Base-by-base conservation (phyloP, 177 flowering plant genomes). In the Telopea speciosissima region DNA sequence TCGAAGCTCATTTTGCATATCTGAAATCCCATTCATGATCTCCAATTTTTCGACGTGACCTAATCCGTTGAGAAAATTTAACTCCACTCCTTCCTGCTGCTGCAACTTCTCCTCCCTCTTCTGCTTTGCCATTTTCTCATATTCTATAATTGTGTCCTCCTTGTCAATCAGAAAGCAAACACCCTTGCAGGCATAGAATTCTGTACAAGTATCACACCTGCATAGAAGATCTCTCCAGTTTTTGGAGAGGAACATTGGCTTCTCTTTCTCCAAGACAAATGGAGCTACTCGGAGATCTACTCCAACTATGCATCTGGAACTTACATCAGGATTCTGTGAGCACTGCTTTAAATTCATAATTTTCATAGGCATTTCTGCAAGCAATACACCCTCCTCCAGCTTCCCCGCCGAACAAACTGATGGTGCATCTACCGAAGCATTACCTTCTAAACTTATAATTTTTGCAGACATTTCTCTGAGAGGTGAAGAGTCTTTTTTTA, bases 41-140 rank as follows among this genome's bases (percentile, higher is more conserved):
- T 96, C 98, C 72, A 96, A 83, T 76, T 96, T 91, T 77, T 81
- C 88, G 7, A 89, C 95, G 80, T 91, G 99, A 24, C 90, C 97
- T 59, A 96, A 84, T 22, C 86, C 89, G 68, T 88, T 82, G 21
- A 96, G 81, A 70, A 93, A 83, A 65, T 75, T 85, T 67, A 79
- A 56, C 74, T 87, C 91, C 31, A 69, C 88, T 36, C 91, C 91
- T 76, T 91, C 95, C 72, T 82, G 88, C 74, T 90, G 84, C 82
- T 91, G 89, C 83, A 90, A 69, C 69, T 91, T 93, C 76, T 93
- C 95, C 74, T 85, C 88, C 83, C 99, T 90, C 79, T 86, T 96
- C 84, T 80, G 81, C 78, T 85, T 88, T 26, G 88, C 99, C 76
- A 84, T 76, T 74, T 85, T 88, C 79, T 96, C 99, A 81, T 96